These are phyloP conservation scores for Taphrina flavorubra DNA, from an alignment of 1,139 yeast species.

Conservation along the genomic window DNA sequence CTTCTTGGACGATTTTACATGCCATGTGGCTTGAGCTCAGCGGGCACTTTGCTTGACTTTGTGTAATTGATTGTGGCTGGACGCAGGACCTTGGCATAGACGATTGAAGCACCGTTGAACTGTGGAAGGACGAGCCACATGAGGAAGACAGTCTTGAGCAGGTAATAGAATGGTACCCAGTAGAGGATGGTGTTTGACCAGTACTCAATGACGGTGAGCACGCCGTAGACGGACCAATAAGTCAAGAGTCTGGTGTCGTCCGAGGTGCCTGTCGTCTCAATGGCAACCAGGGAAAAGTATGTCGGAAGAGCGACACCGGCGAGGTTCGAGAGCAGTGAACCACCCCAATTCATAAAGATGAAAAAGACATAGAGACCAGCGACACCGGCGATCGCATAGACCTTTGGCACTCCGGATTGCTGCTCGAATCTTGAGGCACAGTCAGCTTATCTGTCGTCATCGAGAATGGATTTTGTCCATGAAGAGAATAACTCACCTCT, in stretches of 20 bases:
- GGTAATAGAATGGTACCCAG: conserved; percentile 96
- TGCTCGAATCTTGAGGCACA: conserved; percentile 27
- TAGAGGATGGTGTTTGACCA: conserved; percentile 88
- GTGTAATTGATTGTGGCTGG: conserved; percentile 55
- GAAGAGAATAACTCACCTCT: conserved; percentile 11
- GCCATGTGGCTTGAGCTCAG: conserved; percentile 38
- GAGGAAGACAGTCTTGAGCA: conserved; percentile 86
- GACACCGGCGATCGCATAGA: conserved; percentile 75
- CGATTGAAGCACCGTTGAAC: conserved; percentile 79
- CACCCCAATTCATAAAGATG: conserved; percentile 75
- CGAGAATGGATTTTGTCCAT: neutral
- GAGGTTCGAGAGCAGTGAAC: conserved; percentile 79
- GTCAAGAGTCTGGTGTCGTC: conserved; percentile 68
- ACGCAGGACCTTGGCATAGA: conserved; percentile 68
- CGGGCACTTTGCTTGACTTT: conserved; percentile 31
- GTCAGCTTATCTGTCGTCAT: conserved; percentile 14
- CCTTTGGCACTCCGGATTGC: conserved; percentile 72
- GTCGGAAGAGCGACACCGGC: conserved; percentile 93
- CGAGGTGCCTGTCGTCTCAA: conserved; percentile 67
- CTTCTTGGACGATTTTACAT: conserved; percentile 16
- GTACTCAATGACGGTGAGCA: conserved; percentile 86
- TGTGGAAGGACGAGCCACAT: conserved; percentile 87
- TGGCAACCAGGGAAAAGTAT: conserved; percentile 82
- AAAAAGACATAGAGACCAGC: conserved; percentile 71
- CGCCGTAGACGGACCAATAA: conserved; percentile 92